Conservation (phyloP, 306 rosid genomes). For the Acacia melanoxylon region DNA sequence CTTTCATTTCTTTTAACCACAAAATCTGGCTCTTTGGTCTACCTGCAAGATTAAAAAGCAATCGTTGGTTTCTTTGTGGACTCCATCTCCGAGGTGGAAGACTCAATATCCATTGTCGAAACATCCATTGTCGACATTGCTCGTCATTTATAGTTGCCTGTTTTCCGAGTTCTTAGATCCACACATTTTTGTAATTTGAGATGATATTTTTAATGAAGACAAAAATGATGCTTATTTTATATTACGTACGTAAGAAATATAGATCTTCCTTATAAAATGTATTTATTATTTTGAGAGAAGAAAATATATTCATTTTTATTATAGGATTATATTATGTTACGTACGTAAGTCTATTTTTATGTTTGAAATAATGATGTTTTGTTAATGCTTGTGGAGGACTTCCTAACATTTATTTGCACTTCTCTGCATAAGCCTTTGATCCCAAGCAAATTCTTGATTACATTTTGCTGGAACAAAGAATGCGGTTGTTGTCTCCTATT, state of each 20-base stretch:
- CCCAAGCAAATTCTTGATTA: neutral
- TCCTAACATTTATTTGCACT: neutral
- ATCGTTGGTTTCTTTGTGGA: too few relatives aligned
- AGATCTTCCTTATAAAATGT: neutral
- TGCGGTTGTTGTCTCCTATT: neutral
- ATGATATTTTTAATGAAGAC: neutral
- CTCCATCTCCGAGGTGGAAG: too few relatives aligned
- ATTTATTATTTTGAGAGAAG: neutral
- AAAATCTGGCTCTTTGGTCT: too few relatives aligned
- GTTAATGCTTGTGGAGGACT: neutral
- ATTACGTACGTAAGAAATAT: too few relatives aligned
- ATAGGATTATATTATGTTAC: neutral
- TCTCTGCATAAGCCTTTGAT: neutral
- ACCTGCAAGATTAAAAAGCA: too few relatives aligned
- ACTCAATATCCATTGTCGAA: too few relatives aligned
- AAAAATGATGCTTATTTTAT: too few relatives aligned
- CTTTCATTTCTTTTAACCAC: too few relatives aligned
- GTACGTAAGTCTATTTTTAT: neutral
- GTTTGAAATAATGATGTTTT: neutral
- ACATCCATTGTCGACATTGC: too few relatives aligned
- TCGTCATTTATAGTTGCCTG: neutral
- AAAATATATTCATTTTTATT: neutral
- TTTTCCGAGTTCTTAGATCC: neutral
- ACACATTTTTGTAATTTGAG: neutral
- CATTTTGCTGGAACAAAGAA: neutral